Base-by-base conservation (phyloP, 345 rosid species). In the Litchi chinensis region DNA sequence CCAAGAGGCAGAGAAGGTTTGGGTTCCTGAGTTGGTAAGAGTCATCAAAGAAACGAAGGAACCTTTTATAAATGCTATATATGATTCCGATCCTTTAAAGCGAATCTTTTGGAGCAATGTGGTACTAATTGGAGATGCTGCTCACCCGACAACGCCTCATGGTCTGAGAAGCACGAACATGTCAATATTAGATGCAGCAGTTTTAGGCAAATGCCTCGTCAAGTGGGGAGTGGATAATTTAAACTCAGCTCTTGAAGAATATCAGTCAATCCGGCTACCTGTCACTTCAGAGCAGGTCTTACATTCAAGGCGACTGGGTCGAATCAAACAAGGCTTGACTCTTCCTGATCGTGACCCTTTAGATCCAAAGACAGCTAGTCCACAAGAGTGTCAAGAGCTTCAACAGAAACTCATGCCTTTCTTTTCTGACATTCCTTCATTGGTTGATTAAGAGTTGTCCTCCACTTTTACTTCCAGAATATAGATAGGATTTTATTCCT, bases 101-200 rank as follows among this genome's bases (percentile, higher is more conserved):
- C 74, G 75, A 76, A 77, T 90, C 57, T 76, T 82, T 54, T 90
- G 90, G 93, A 88, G 82, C 76, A 88, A 87, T 67, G 87, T 88
- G 11, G 92, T 90, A 22, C 79, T 93, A 19, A 77, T 89, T 0
- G 98, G 97, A 48, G 98, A 95, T 64, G 93, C 97, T 0, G 93
- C 98, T 67, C 98, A 93, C 79, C 97, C 98, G 8, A 88, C 89
- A 1, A 89, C 92, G 43, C 97, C 98, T 76, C 97, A 91, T 65
- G 90, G 95, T 6, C 22, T 86, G 65, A 82, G 98, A 85, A 95
- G 98, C 83, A 93, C 95, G 32, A 95, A 93, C 89, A 92, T 95
- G 97, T 91, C 95, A 10, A 40, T 92, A 73, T 32, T 88, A 52
- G 98, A 95, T 79, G 94, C 95, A 1, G 87, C 79, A 54, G 89